These are phyloP conservation scores for Candida xyloterini DNA, from an alignment of 805 yeast species.

Conservation along the genomic window DNA sequence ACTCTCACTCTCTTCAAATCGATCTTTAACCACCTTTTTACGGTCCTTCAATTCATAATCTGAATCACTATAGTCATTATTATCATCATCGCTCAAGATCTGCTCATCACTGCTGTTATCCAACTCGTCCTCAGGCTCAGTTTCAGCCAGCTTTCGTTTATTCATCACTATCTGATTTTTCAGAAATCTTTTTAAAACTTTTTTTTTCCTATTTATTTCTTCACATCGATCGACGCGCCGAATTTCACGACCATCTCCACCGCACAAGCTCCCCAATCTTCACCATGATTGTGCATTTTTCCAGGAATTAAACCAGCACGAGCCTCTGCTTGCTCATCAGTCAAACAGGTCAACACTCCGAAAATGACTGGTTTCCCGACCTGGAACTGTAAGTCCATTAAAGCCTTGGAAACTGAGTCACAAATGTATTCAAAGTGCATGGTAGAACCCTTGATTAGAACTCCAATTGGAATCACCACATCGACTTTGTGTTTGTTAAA, in stretches of 20 bases:
- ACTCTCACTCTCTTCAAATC: constrained; percentile 9
- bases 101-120: neutral
- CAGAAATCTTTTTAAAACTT: neutral
- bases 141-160: constrained; percentile 12
- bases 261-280: constrained; percentile 99
- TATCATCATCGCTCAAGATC: neutral
- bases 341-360: constrained; percentile 89
- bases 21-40: constrained; percentile 10
- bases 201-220: constrained; percentile 1
- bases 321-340: constrained; percentile 89
- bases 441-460: constrained; percentile 91
- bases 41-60: constrained; percentile 2
- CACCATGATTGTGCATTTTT: constrained; percentile 92
- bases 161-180: neutral
- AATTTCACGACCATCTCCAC: constrained; percentile 81
- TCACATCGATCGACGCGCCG: constrained; percentile 10
- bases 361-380: constrained; percentile 79
- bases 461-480: constrained; percentile 92
- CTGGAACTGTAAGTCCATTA: constrained; percentile 77
- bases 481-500: constrained; percentile 55
- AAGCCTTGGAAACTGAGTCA: constrained; percentile 79
- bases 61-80: constrained; percentile 10
- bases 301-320: constrained; percentile 82
- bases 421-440: constrained; percentile 98
- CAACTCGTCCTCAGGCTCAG: constrained; percentile 10